Evolutionary conservation across 139 green algal genomes (phyloP).

Genomic region (Edaphochlamys debaryana): DNA sequence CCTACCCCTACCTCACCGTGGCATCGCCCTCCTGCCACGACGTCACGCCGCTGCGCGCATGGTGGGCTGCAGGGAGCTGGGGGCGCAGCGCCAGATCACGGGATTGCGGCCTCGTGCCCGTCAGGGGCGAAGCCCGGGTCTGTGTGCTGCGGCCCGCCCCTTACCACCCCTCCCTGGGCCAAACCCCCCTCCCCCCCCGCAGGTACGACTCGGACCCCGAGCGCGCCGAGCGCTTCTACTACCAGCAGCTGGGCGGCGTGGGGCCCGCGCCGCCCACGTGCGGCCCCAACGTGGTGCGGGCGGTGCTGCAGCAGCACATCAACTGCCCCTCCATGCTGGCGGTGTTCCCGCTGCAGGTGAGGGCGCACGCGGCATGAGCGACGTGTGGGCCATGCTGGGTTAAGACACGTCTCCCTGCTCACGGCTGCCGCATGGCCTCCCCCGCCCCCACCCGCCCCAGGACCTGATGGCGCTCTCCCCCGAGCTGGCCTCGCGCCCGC

Average conservation of each 20-base stretch:
- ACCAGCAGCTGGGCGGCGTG: constrained; percentile 54
- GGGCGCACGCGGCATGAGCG: too few relatives aligned
- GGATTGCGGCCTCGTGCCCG: too few relatives aligned
- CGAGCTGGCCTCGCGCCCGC: constrained; percentile 56
- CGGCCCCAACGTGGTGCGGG: constrained; percentile 81
- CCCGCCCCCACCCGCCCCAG: constrained; percentile 47
- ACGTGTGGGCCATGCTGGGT: too few relatives aligned
- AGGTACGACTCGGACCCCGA: constrained; percentile 89
- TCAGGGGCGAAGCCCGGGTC: too few relatives aligned
- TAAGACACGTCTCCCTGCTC: too few relatives aligned
- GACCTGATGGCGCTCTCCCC: constrained; percentile 70
- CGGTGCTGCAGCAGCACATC: constrained; percentile 90
- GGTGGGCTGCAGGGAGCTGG: constrained; percentile 66
- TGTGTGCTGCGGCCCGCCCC: too few relatives aligned
- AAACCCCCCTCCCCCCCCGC: neutral
- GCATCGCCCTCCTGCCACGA: constrained; percentile 95
- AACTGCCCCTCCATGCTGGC: constrained; percentile 77
- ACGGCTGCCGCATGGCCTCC: too few relatives aligned
- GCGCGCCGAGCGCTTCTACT: constrained; percentile 82
- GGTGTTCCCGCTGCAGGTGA: constrained; percentile 91
- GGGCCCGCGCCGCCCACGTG: constrained; percentile 61
- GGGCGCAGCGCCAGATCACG: too few relatives aligned
- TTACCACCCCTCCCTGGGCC: too few relatives aligned
- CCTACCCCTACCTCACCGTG: constrained; percentile 73
- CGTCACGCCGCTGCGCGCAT: constrained; percentile 85